Conservation (phyloP, 2,329 filamentous ascomycete genomes). For the Sclerotinia trifoliorum region DNA sequence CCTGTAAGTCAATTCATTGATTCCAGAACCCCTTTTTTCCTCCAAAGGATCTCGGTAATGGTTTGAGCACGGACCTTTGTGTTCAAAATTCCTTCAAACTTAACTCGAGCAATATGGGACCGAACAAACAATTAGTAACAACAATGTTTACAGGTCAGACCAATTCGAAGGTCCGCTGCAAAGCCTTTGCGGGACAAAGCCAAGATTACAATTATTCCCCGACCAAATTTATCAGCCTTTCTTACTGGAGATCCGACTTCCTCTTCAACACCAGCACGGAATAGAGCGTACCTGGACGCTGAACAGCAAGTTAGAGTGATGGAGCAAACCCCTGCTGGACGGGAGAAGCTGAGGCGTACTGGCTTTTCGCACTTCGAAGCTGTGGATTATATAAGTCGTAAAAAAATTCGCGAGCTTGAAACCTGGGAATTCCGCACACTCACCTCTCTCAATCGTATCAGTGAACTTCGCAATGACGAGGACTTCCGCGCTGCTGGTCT, state of each 20-base stretch:
- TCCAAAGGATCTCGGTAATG: not conserved
- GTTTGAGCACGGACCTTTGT: conserved; percentile 3
- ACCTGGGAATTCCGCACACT: conserved; percentile 34
- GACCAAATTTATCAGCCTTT: conserved; percentile 27
- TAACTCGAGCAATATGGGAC: not conserved
- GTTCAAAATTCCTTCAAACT: not conserved
- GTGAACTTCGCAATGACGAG: conserved; percentile 36
- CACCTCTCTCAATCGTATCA: conserved; percentile 31
- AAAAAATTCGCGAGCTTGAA: conserved; percentile 14
- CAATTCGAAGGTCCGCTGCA: conserved; percentile 22
- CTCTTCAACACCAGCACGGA: not conserved
- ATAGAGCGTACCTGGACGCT: not conserved
- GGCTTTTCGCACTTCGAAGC: not conserved
- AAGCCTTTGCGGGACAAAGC: conserved; percentile 26
- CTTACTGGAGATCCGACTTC: not conserved
- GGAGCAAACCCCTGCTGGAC: not conserved
- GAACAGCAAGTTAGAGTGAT: not conserved
- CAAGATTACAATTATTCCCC: conserved; percentile 27
- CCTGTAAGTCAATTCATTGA: not conserved
- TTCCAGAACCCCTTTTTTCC: not conserved
- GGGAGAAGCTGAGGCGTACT: not conserved
- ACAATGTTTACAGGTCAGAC: not conserved
- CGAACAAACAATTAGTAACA: not conserved
- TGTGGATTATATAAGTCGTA: conserved; percentile 10
- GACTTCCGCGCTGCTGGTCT: conserved; percentile 35